Conservation (phyloP, 768 basidiomycete species). For the Lactarius trivialis region DNA sequence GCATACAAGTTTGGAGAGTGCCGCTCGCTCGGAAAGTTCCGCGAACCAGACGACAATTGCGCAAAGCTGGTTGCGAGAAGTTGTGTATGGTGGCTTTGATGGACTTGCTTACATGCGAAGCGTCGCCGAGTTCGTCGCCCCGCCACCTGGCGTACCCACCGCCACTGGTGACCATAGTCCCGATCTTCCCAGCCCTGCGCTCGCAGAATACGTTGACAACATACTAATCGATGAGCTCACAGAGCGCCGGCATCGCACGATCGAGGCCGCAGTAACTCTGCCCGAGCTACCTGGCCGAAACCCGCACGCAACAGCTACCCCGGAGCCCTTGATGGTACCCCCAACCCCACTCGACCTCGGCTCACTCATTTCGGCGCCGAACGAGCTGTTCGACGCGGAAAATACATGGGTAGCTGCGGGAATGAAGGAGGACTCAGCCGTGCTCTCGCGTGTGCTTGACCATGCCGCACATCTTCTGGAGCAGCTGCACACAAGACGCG, state of each 20-base stretch:
- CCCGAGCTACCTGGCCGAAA: neutral
- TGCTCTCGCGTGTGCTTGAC: conserved; percentile 50
- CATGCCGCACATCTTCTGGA: conserved; percentile 50
- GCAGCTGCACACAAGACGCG: conserved; percentile 34
- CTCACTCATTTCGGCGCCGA: conserved; percentile 35
- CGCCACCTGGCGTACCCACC: conserved; percentile 21
- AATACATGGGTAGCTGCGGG: conserved; percentile 31
- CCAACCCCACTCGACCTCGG: conserved; percentile 35
- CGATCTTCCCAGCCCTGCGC: neutral
- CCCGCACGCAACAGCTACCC: neutral
- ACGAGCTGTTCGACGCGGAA: conserved; percentile 37
- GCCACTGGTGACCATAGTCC: neutral
- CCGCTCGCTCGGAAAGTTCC: conserved; percentile 3
- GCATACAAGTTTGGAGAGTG: conserved; percentile 22
- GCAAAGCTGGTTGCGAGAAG: conserved; percentile 59
- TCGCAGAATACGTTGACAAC: conserved; percentile 11
- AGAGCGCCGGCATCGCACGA: conserved; percentile 15
- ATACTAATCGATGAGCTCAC: conserved; percentile 18
- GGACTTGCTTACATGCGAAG: conserved; percentile 73
- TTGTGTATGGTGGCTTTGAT: conserved; percentile 77
- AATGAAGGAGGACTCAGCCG: conserved; percentile 37
- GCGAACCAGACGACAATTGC: conserved; percentile 39
- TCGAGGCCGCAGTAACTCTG: neutral
- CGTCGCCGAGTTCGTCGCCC: conserved; percentile 60
- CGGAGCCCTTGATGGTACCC: neutral